Base-by-base conservation (phyloP, 495 filamentous ascomycete species). In the Extremus antarcticus region DNA sequence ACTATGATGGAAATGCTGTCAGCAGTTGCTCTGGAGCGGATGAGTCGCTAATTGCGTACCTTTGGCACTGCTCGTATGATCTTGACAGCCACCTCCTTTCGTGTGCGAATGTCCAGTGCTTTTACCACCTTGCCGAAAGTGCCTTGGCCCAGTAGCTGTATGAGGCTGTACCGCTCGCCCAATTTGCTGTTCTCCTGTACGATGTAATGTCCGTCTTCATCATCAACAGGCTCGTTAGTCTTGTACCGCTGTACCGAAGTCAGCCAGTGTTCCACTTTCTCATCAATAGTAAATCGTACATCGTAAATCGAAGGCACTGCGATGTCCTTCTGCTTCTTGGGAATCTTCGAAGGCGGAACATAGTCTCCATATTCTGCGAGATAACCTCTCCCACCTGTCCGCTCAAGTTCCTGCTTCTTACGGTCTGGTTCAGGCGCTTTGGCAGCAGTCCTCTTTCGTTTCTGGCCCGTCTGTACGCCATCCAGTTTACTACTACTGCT, bases 121-220 rank as follows among this genome's bases (percentile, higher is more conserved):
- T 95, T 87, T 9, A 98, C 91, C 15, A 98, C 92, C 70, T 98
- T 98, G 50, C 92, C 92, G 65, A 98, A 98, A 0, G 92, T 98
- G 43, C 92, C 92, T 70, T 98, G 92, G 22, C 92, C 92, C 10
- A 98, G 83, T 21, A 96, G 78, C 63, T 84, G 84, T 56, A 83
- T 73, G 57, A 98, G 90, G 69, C 85, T 79, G 70, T 98, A 98
- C 83, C 87, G 76, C 23, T 91, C 81, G 46, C 91, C 95, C 38
- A 98, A 70, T 55, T 83, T 77, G 16, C 83, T 85, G 54, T 94
- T 86, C 38, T 87, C 84, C 2, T 82, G 79, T 15, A 98, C 89
- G 61, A 95, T 86, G 63, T 95, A 97, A 66, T 98, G 92, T 16
- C 92, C 92, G 62, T 98, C 92, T 45, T 96, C 90, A 57, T 97